Conservation (phyloP, 805 yeast genomes). For the Candida nanaspora region DNA sequence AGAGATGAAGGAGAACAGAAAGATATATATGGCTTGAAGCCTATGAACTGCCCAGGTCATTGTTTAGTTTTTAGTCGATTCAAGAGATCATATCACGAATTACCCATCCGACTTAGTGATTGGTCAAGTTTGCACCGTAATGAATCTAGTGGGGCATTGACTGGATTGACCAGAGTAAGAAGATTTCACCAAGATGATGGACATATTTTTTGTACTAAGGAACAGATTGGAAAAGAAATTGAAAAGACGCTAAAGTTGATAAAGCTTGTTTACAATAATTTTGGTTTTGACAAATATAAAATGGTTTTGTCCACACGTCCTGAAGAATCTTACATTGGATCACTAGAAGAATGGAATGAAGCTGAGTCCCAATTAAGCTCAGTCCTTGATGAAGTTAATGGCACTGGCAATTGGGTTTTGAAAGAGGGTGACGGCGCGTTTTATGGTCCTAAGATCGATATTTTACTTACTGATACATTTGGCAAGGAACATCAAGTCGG, state of each 20-base stretch:
- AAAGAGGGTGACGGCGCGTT: slow-evolving; percentile 96
- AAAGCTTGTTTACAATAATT: slow-evolving; percentile 63
- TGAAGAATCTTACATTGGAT: slow-evolving; percentile 67
- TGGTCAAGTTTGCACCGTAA: slow-evolving; percentile 90
- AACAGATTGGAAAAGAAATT: slow-evolving; percentile 74
- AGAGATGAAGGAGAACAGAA: slow-evolving; percentile 27
- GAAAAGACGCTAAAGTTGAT: slow-evolving; percentile 63
- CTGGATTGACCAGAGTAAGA: slow-evolving; percentile 89
- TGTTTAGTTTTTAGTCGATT: slow-evolving; percentile 73
- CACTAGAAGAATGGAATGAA: slow-evolving; percentile 64
- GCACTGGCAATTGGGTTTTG: slow-evolving; percentile 50
- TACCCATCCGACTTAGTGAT: slow-evolving; percentile 82
- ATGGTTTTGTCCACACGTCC: slow-evolving; percentile 85
- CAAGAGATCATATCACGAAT: slow-evolving; percentile 75
- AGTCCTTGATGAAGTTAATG: slow-evolving; percentile 48
- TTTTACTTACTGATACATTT: slow-evolving; percentile 70
- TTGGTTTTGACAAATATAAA: slow-evolving; percentile 53
- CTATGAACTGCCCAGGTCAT: slow-evolving; percentile 76
- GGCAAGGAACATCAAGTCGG: slow-evolving; percentile 90
- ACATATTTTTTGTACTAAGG: slow-evolving; percentile 81
- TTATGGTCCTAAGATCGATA: slow-evolving; percentile 95
- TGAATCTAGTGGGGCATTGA: slow-evolving; percentile 89
- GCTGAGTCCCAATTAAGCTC: slow-evolving; percentile 66
- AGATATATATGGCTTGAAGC: slow-evolving; percentile 68
- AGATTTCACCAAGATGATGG: slow-evolving; percentile 98